phyloP scores from a whole-genome alignment of 345 rosid species.

The Populus ilicifolia region DNA sequence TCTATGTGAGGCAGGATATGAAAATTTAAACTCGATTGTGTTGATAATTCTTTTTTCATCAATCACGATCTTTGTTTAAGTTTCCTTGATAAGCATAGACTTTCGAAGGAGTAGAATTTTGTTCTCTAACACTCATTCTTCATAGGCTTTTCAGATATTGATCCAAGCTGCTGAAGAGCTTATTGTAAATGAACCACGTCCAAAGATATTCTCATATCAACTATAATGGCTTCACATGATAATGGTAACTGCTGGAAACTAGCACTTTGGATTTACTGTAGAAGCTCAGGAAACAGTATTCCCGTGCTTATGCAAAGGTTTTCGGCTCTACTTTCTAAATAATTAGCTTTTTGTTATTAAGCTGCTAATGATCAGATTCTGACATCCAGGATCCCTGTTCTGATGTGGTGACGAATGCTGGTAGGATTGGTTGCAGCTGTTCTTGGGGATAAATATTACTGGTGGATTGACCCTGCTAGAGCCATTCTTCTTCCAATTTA shows the following conservation, averaged over 20 bases:
- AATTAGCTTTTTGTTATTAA: background rate
- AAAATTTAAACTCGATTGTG: background rate
- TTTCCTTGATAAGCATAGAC: background rate
- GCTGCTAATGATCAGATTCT: background rate
- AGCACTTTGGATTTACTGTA: constrained; percentile 81
- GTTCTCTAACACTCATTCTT: background rate
- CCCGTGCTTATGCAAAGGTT: constrained; percentile 92
- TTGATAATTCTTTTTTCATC: background rate
- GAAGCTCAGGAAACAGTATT: constrained; percentile 60
- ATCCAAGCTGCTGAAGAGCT: constrained; percentile 68
- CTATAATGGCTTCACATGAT: constrained; percentile 65
- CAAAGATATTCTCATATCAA: constrained; percentile 45
- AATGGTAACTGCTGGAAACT: constrained; percentile 79
- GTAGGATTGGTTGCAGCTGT: constrained; percentile 82
- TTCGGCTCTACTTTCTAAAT: background rate
- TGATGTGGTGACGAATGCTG: constrained; percentile 76
- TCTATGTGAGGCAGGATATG: background rate
- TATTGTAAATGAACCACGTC: constrained; percentile 38
- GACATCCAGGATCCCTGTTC: constrained; percentile 75
- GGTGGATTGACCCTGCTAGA: constrained; percentile 94
- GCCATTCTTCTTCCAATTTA: constrained; percentile 78
- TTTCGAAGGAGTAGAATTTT: background rate
- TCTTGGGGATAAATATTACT: constrained; percentile 63
- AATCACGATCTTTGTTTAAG: background rate
- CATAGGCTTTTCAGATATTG: constrained; percentile 72